These are phyloP conservation scores for Glomus cerebriforme DNA, from an alignment of 192 early-diverging fungal genomes.

Conservation along the genomic window DNA sequence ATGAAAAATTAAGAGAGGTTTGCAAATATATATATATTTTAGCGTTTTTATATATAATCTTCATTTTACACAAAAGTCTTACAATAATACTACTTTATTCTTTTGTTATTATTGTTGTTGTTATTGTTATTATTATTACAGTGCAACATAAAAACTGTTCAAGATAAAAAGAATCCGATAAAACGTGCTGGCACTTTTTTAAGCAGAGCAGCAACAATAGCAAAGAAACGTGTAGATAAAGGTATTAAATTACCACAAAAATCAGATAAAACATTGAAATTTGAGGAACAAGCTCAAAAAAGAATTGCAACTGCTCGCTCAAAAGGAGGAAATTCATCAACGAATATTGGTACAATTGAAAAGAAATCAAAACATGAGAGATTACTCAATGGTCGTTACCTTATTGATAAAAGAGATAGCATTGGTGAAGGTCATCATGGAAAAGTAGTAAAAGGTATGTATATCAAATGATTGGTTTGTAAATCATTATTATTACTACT, in stretches of 20 bases:
- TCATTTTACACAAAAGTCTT: neutral
- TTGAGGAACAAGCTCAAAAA: neutral
- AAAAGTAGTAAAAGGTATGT: conserved; percentile 24
- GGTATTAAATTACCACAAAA: neutral
- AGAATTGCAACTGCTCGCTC: neutral
- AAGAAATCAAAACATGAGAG: conserved; percentile 4
- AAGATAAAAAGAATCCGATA: neutral
- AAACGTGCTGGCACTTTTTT: neutral
- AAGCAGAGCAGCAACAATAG: neutral
- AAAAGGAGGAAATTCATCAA: neutral
- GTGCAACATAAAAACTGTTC: neutral
- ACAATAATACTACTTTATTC: neutral
- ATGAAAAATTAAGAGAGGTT: neutral
- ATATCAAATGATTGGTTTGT: no score
- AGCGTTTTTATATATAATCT: no score
- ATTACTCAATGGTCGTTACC: conserved; percentile 17
- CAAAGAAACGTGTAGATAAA: neutral
- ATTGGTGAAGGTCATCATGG: conserved; percentile 31
- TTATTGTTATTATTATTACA: neutral
- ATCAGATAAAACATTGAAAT: neutral
- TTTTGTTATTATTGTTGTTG: no score
- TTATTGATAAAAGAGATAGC: conserved; percentile 21
- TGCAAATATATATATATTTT: neutral
- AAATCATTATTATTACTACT: no score
- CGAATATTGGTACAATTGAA: conserved; percentile 10